Evolutionary conservation across 176 grass and related monocot genomes (phyloP).

Genomic region (Bromus sterilis): DNA sequence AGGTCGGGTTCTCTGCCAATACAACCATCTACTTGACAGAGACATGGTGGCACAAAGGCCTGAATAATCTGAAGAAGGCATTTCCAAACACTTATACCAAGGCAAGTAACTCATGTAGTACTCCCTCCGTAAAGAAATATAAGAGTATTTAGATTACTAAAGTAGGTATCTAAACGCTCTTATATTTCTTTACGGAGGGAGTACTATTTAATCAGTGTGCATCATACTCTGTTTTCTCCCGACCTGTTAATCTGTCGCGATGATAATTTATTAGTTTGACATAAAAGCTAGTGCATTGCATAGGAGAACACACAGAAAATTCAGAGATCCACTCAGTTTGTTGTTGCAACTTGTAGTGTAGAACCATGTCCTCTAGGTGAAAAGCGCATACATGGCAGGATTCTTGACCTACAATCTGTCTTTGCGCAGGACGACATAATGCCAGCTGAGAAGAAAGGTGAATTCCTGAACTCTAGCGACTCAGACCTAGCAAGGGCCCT

Average conservation of each 20-base stretch:
- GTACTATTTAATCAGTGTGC: background rate
- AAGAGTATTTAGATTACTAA: no score
- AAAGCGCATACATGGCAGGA: background rate
- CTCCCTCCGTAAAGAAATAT: no score
- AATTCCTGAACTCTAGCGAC: slow-evolving; percentile 52
- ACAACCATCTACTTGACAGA: slow-evolving; percentile 78
- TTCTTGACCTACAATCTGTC: background rate
- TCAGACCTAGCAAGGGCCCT: slow-evolving; percentile 65
- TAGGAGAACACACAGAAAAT: background rate
- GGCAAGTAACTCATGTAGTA: slow-evolving; percentile 39
- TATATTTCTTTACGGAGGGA: no score
- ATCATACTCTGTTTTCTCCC: background rate
- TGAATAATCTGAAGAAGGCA: slow-evolving; percentile 55
- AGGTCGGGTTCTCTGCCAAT: slow-evolving; percentile 51
- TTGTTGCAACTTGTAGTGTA: background rate
- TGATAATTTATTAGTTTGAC: background rate
- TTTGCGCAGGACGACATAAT: slow-evolving; percentile 75
- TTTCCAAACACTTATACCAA: slow-evolving; percentile 85
- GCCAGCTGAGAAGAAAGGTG: slow-evolving; percentile 58
- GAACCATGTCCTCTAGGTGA: background rate
- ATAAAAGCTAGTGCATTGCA: background rate
- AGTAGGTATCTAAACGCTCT: no score
- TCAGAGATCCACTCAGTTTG: background rate
- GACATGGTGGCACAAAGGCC: slow-evolving; percentile 61
- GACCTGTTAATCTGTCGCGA: background rate